These are phyloP conservation scores for Lecanicillium sp. DNA, from an alignment of 2,329 filamentous ascomycete species.

Conservation along the genomic window DNA sequence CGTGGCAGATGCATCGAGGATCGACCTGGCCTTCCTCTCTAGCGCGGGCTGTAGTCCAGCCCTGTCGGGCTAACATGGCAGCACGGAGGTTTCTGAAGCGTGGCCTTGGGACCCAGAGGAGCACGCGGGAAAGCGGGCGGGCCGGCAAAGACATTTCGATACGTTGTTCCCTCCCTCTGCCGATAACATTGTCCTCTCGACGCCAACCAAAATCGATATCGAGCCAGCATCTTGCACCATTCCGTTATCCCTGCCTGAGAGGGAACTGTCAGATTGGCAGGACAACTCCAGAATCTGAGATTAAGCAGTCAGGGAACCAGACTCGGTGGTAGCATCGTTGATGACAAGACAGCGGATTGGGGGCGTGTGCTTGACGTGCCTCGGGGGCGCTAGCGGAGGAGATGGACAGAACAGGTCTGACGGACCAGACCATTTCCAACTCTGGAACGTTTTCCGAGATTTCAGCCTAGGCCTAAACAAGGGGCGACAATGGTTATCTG, in stretches of 20 bases:
- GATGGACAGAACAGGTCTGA: neutral
- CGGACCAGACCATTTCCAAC: conserved; percentile 4
- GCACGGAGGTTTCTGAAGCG: neutral
- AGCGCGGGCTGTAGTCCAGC: conserved; percentile 4
- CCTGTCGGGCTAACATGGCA: conserved; percentile 5
- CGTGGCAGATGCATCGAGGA: conserved; percentile 7
- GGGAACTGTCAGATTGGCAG: neutral
- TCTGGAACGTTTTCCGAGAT: conserved; percentile 3
- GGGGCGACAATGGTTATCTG: neutral
- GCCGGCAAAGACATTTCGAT: neutral
- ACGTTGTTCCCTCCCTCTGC: neutral
- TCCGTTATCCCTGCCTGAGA: neutral
- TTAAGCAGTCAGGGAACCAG: neutral
- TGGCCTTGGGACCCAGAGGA: neutral
- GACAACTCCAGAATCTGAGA: neutral
- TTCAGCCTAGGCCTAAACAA: conserved; percentile 1
- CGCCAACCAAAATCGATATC: too few relatives aligned
- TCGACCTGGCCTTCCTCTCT: neutral
- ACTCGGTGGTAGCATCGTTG: neutral
- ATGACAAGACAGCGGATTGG: too few relatives aligned
- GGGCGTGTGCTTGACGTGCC: neutral
- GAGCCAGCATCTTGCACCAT: neutral
- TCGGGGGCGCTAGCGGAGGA: neutral
- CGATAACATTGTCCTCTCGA: neutral
- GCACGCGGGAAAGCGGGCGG: neutral